Percentiles rank a stretch among this genome's conserved stretches.
phyloP scores from a whole-genome alignment of 306 rosid genomes.

The Glycine latifolia region DNA sequence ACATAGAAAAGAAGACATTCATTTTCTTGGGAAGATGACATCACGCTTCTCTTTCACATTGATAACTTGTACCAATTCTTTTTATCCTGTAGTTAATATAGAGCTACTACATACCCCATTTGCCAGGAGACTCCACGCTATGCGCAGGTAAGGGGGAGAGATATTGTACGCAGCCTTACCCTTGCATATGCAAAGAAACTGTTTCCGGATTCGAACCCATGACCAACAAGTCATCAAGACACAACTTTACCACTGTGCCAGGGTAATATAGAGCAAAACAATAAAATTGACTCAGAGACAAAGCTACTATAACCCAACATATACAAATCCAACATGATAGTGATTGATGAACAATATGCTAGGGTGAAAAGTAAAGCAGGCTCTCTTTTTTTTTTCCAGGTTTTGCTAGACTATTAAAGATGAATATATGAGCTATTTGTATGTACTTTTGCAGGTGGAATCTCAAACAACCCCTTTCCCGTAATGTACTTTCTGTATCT shows the following conservation, averaged over 20 bases:
- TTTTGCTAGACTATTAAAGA: constrained; percentile 3
- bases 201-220: no score
- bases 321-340: constrained; percentile 23
- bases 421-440: constrained; percentile 24
- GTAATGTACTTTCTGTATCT: constrained; percentile 1
- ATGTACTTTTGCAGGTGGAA: constrained; percentile 23
- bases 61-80: constrained; percentile 10
- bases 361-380: background rate
- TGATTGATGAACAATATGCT: constrained; percentile 23
- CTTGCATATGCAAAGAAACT: no score
- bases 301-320: background rate
- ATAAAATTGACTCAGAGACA: background rate
- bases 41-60: constrained; percentile 25
- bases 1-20: background rate
- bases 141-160: no score
- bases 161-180: no score
- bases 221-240: no score
- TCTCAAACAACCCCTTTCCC: background rate
- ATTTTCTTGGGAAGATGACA: constrained; percentile 20
- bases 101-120: no score
- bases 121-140: no score
- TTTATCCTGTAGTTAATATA: background rate
- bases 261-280: background rate
- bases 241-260: no score
- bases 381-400: background rate